Base-by-base conservation (phyloP, 2,329 filamentous ascomycete genomes). In the Pseudonectria foliicola region DNA sequence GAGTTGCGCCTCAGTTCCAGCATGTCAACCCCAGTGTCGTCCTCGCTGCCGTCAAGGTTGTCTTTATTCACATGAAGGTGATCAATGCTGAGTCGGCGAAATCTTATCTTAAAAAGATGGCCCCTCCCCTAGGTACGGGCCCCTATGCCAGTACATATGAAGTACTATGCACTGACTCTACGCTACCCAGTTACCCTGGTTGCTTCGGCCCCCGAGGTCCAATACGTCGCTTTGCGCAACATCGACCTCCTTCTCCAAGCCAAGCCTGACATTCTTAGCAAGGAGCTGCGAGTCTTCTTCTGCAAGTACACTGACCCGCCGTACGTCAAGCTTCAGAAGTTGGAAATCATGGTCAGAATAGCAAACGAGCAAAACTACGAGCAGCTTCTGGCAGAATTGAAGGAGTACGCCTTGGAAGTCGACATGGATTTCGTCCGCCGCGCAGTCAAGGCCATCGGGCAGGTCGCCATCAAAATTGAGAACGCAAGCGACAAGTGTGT, bases 281-380 rank as follows among this genome's bases (percentile, higher is more conserved):
- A 96, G 62, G 92, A 98, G 62, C 79, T 98, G 54, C 80, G 92
- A 29, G 92, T 98, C 7, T 98, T 98, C 68, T 98, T 98, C 68
- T 98, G 92, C 81, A 98, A 98, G 66, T 98, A 98, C 68, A 96
- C 96, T 58, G 92, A 98, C 51, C 90, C 92, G 2, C 88, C 88
- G 14, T 98, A 98, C 59, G 81, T 98, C 53, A 98, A 98, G 63
- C 79, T 98, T 40, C 85, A 95, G 57, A 98, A 98, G 59, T 76
- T 98, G 32, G 92, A 98, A 59, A 96, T 96, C 44, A 96, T 98
- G 92, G 90, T 98, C 31, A 82, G 92, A 61, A 96, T 98, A 79
- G 87, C 90, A 42, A 96, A 95, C 64, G 89, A 95, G 50, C 84
- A 82, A 57, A 98, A 96, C 56, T 90, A 90, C 40, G 92, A 98